phyloP scores from a whole-genome alignment of 371 early-diverging fungal genomes.

The Choanephora cucurbitarum region DNA sequence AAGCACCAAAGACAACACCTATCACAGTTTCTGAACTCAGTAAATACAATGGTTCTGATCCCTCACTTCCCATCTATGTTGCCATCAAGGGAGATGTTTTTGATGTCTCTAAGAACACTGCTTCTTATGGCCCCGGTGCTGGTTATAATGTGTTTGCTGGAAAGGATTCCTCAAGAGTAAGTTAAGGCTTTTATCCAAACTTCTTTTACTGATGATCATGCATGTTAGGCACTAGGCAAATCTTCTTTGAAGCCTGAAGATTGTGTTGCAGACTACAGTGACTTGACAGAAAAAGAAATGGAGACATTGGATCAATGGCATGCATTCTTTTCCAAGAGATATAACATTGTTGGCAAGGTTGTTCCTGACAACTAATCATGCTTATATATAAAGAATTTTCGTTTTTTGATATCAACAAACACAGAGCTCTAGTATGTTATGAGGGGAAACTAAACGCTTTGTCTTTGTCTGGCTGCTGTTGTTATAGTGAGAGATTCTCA shows the following conservation, averaged over 20 bases:
- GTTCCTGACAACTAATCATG: constrained; percentile 33
- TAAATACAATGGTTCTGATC: constrained; percentile 71
- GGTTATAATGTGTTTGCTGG: constrained; percentile 80
- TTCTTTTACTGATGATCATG: not conserved
- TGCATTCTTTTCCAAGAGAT: constrained; percentile 73
- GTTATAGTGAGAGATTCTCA: too few relatives aligned
- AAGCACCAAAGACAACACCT: constrained; percentile 52
- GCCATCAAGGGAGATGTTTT: constrained; percentile 83
- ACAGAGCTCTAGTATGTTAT: too few relatives aligned
- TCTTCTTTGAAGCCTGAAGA: constrained; percentile 75
- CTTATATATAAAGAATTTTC: not conserved
- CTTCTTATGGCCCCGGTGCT: constrained; percentile 68
- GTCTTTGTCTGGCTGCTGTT: too few relatives aligned
- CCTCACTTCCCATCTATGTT: constrained; percentile 72
- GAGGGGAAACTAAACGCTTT: too few relatives aligned
- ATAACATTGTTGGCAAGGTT: constrained; percentile 72
- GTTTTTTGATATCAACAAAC: too few relatives aligned
- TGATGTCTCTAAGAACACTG: constrained; percentile 72
- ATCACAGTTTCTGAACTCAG: constrained; percentile 68
- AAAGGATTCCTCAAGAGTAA: constrained; percentile 76
- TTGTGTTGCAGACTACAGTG: constrained; percentile 70
- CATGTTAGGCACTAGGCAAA: constrained; percentile 71
- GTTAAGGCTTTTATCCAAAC: constrained; percentile 23
- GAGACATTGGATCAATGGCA: constrained; percentile 80
- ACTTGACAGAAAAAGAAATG: constrained; percentile 66